These are phyloP conservation scores for Thalassiosira livingstoniorum DNA, from an alignment of 352 stramenopile genomes.

Conservation along the genomic window DNA sequence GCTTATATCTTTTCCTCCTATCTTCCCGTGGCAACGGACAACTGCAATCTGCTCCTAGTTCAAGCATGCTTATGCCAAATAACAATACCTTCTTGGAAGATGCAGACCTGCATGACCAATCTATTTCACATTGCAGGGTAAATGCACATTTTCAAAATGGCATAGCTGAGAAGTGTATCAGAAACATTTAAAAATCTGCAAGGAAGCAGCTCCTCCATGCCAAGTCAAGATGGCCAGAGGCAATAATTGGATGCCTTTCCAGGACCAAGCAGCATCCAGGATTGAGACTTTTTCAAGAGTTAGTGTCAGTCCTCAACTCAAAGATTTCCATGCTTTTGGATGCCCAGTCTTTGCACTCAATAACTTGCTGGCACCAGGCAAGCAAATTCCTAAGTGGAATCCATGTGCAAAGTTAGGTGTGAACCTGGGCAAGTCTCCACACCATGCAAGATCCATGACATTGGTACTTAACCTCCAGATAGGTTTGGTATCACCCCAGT, in stretches of 20 bases:
- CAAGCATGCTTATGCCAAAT: no score
- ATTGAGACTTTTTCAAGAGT: conserved; percentile 2
- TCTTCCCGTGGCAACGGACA: no score
- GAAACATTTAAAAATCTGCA: conserved; percentile 52
- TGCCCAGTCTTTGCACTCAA: conserved; percentile 9
- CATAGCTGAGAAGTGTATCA: conserved; percentile 56
- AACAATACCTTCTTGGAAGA: conserved; percentile 7
- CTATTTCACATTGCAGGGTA: conserved; percentile 36
- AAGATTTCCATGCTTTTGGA: conserved; percentile 21
- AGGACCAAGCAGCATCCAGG: background rate
- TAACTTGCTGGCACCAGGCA: conserved; percentile 2
- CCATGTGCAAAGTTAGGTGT: background rate
- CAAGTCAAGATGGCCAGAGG: conserved; percentile 41
- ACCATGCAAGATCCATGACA: background rate
- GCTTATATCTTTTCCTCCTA: no score
- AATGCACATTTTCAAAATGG: conserved; percentile 58
- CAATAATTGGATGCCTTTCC: conserved; percentile 14
- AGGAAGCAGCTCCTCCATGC: conserved; percentile 58
- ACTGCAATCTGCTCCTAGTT: no score
- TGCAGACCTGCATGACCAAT: background rate
- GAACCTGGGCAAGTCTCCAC: conserved; percentile 6
- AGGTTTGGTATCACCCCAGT: background rate
- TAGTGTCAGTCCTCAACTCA: background rate
- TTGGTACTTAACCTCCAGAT: background rate
- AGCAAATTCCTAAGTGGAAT: conserved; percentile 18